Conservation (phyloP, 129 eudicot species). For the Logfia minima region DNA sequence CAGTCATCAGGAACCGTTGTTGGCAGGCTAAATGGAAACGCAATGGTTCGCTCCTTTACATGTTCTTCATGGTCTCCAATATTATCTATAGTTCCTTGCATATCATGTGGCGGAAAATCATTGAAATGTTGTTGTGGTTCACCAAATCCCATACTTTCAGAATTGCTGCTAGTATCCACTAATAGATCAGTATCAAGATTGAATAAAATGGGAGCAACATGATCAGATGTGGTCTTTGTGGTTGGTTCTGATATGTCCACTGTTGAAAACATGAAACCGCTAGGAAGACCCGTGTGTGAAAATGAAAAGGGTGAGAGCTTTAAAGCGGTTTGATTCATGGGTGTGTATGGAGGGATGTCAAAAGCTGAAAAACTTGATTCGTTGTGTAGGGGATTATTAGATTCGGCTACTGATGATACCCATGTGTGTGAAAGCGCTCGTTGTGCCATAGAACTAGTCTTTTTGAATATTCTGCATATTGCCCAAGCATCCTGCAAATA, state of each 20-base stretch:
- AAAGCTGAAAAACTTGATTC: constrained; percentile 44
- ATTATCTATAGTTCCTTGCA: constrained; percentile 39
- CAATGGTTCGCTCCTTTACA: constrained; percentile 41
- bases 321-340: constrained; percentile 32
- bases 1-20: constrained; percentile 34
- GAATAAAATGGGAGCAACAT: constrained; percentile 36
- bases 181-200: constrained; percentile 38
- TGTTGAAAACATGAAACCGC: constrained; percentile 51
- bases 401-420: constrained; percentile 54
- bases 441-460: constrained; percentile 73
- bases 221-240: constrained; percentile 36
- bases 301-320: constrained; percentile 29
- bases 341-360: constrained; percentile 44
- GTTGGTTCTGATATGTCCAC: constrained; percentile 38
- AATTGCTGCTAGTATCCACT: constrained; percentile 23
- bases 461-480: constrained; percentile 89
- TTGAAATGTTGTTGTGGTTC: constrained; percentile 48
- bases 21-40: constrained; percentile 66
- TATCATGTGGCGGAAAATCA: constrained; percentile 44
- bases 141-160: constrained; percentile 37
- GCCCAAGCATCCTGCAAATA: constrained; percentile 86
- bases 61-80: constrained; percentile 36
- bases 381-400: constrained; percentile 23
- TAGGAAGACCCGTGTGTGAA: constrained; percentile 37
- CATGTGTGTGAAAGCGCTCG: constrained; percentile 81